These are phyloP conservation scores for Rhodotorula kratochvilovae DNA, from an alignment of 768 basidiomycete genomes.

Conservation along the genomic window DNA sequence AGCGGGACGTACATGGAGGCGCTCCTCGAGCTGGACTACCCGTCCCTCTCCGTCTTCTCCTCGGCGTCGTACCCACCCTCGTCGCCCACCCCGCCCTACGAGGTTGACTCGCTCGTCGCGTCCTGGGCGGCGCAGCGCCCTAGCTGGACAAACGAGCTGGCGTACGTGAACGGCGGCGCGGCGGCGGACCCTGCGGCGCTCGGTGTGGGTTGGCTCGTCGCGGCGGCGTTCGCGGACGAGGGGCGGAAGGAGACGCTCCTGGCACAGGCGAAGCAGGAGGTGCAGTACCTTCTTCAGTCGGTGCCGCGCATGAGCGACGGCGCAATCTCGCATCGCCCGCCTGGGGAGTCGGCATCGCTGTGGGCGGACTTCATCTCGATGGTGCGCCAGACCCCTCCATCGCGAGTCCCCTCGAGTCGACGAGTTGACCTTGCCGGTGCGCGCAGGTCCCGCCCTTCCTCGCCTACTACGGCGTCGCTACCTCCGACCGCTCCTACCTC, in stretches of 20 bases:
- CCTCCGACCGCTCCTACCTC: too few relatives aligned
- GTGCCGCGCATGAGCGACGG: constrained; percentile 64
- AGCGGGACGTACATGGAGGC: constrained; percentile 54
- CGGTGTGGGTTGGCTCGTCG: constrained; percentile 32
- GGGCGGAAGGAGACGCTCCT: constrained; percentile 57
- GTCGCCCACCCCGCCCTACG: neutral
- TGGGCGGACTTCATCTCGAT: constrained; percentile 45
- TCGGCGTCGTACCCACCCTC: constrained; percentile 35
- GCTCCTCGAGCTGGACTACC: constrained; percentile 54
- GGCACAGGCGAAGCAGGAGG: constrained; percentile 54
- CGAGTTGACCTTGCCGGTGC: too few relatives aligned
- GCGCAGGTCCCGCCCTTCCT: constrained; percentile 28
- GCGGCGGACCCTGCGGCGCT: constrained; percentile 61
- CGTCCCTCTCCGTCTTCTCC: constrained; percentile 54
- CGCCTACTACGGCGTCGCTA: constrained; percentile 73
- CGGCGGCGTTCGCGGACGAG: constrained; percentile 46
- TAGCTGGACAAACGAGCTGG: constrained; percentile 51
- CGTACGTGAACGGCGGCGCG: constrained; percentile 58
- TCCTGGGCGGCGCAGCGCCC: constrained; percentile 51
- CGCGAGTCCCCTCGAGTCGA: too few relatives aligned
- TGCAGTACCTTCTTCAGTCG: constrained; percentile 58
- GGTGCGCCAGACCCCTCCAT: constrained; percentile 67
- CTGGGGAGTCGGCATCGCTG: constrained; percentile 47
- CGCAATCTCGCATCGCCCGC: constrained; percentile 68
- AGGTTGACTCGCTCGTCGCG: constrained; percentile 52